phyloP scores from a whole-genome alignment of 176 grass and related monocot species.

The Secale cereale region DNA sequence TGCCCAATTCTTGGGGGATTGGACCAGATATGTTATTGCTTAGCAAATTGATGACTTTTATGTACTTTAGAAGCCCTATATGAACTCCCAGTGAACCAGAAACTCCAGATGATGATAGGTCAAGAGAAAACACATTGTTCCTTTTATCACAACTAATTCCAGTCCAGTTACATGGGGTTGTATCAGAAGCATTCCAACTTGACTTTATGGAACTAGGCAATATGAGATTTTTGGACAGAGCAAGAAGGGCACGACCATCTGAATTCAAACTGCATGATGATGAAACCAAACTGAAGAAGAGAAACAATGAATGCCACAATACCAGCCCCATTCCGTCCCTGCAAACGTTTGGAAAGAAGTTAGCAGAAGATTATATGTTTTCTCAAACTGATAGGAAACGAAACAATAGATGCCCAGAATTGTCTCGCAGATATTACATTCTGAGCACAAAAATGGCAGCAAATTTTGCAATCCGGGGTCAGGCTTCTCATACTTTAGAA shows the following conservation, averaged over 20 bases:
- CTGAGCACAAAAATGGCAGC: neutral
- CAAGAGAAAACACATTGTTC: constrained; percentile 32
- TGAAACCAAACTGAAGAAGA: constrained; percentile 33
- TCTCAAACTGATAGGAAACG: neutral
- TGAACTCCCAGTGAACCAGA: constrained; percentile 43
- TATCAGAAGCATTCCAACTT: constrained; percentile 44
- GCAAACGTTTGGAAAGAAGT: neutral
- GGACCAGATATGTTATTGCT: constrained; percentile 41
- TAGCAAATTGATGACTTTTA: constrained; percentile 27
- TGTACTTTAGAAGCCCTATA: constrained; percentile 35
- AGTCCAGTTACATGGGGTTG: constrained; percentile 52
- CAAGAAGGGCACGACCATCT: constrained; percentile 52
- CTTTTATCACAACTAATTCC: constrained; percentile 34
- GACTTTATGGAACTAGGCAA: constrained; percentile 35
- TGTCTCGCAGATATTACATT: neutral
- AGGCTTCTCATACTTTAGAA: neutral
- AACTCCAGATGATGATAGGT: constrained; percentile 30
- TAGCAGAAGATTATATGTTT: neutral
- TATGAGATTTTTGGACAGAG: constrained; percentile 44
- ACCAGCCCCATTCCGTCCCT: constrained; percentile 25
- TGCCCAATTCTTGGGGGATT: constrained; percentile 55
- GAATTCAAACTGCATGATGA: constrained; percentile 37
- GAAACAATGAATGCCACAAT: constrained; percentile 4
- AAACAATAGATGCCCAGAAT: neutral
- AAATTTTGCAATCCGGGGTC: neutral